Base-by-base conservation (phyloP, 2,329 filamentous ascomycete genomes). In the Parasarocladium wereldwijsianum region DNA sequence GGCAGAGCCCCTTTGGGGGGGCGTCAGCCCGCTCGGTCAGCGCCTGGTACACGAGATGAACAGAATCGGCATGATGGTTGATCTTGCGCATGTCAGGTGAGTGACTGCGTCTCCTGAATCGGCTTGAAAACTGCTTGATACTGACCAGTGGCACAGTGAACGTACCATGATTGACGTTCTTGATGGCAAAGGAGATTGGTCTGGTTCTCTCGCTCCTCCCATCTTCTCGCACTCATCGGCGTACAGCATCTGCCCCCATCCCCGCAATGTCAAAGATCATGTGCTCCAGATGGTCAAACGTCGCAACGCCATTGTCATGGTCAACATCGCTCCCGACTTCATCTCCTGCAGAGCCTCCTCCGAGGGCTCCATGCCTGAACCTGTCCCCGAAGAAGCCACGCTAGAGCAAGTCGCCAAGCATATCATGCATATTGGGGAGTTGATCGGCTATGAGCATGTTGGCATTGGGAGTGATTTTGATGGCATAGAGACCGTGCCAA, bases 381-480 rank as follows among this genome's bases (percentile, higher is more conserved):
- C 67, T 34, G 72, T 77, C 30, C 68, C 74, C 1, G 58, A 61
- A 29, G 77, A 86, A 38, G 70, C 73, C 7, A 93, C 82, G 1
- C 51, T 96, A 20, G 62, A 64, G 14, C 81, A 86, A 36, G 82
- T 93, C 2, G 83, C 73, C 1, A 64, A 74, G 36, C 87, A 94
- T 50, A 77, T 94, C 36, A 63, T 71, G 38, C 66, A 96, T 46
- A 86, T 94, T 40, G 87, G 83, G 3, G 61, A 80, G 26, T 56
- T 78, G 18, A 83, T 93, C 36, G 87, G 87, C 3, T 94, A 79
- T 42, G 79, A 86, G 23, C 70, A 93, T 47, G 84, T 94, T 11
- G 87, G 86, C 1, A 54, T 94, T 12, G 87, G 87, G 0, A 85
- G 79, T 31, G 87, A 96, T 50, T 94, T 86, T 48, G 86, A 94